Evolutionary conservation across 2,329 filamentous ascomycete genomes (phyloP), one percentile per base, ranked within the genome.

Genomic region (Colletotrichum viniferum): DNA sequence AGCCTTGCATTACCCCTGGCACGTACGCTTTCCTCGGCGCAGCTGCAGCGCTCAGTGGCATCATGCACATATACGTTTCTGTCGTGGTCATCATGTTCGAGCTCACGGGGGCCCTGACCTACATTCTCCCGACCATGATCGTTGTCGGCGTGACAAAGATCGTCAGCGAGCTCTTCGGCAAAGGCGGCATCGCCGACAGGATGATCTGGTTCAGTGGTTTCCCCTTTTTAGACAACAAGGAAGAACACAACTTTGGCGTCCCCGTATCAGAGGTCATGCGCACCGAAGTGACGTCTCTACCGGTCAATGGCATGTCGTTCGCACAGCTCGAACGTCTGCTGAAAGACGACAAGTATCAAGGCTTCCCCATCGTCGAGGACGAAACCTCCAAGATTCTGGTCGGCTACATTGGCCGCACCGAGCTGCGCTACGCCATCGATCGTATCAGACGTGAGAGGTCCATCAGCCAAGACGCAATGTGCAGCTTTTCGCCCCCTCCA

Each of bases 61-160:
- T 98, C 81, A 99, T 98, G 96, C 97, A 98, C 84, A 94, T 99
- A 77, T 98, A 96, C 0, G 93, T 99, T 18, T 97, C 96, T 0
- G 96, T 99, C 12, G 96, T 98, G 3, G 97, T 99, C 81, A 99
- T 99, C 84, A 98, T 99, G 97, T 98, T 98, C 81, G 97, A 99
- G 85, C 90, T 99, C 64, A 99, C 97, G 0, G 97, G 97, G n/a
- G 97, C 97, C 8, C 87, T 98, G 76, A 98, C 96, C 3, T 99
- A 99, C 82, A 98, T 99, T 78, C 87, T 99, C 32, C 97, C 97
- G 0, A 98, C 96, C 16, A 99, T 99, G 97, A 98, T 99, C 79
- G 97, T 98, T 1, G 97, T 98, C 4, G 97, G 97, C 64, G 94
- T 98, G 36, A 98, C 96, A 52, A 99, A 99, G 87, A 95, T 95